Conservation (phyloP, 495 filamentous ascomycete genomes). For the Aspergillus nidulans region DNA sequence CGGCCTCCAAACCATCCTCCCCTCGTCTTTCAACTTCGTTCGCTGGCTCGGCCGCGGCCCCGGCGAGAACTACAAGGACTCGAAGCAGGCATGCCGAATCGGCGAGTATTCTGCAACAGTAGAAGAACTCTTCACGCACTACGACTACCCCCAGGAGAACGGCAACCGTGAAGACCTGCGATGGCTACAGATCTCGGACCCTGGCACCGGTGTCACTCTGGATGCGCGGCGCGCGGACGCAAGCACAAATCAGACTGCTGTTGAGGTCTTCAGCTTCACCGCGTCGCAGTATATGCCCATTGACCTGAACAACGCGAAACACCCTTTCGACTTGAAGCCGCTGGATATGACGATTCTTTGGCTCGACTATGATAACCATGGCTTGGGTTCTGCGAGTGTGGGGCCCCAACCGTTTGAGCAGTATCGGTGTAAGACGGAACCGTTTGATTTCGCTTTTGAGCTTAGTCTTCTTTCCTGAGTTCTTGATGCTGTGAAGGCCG, state of each 20-base stretch:
- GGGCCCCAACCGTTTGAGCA: conserved; percentile 3
- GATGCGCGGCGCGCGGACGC: neutral
- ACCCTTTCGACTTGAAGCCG: conserved; percentile 55
- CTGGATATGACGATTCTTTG: conserved; percentile 52
- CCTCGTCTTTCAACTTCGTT: neutral
- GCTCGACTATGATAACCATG: conserved; percentile 61
- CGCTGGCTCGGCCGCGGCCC: conserved; percentile 13
- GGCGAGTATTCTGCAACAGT: neutral
- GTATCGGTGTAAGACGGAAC: conserved; percentile 1
- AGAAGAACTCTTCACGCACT: conserved; percentile 2
- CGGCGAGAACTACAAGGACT: conserved; percentile 7
- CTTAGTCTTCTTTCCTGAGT: neutral
- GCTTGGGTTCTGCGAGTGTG: conserved; percentile 17
- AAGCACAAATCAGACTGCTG: no score
- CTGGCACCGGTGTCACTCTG: neutral
- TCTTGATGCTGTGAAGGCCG: no score
- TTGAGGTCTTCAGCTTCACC: conserved; percentile 49
- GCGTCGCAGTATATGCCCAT: conserved; percentile 44
- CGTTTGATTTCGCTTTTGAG: conserved; percentile 3
- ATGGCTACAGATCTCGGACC: conserved; percentile 2
- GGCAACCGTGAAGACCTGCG: conserved; percentile 22
- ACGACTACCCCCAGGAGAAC: conserved; percentile 26
- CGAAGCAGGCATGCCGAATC: conserved; percentile 10
- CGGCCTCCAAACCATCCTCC: neutral
- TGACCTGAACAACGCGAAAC: conserved; percentile 52